phyloP scores from a whole-genome alignment of 768 basidiomycete genomes.

The Crepidotus variabilis region DNA sequence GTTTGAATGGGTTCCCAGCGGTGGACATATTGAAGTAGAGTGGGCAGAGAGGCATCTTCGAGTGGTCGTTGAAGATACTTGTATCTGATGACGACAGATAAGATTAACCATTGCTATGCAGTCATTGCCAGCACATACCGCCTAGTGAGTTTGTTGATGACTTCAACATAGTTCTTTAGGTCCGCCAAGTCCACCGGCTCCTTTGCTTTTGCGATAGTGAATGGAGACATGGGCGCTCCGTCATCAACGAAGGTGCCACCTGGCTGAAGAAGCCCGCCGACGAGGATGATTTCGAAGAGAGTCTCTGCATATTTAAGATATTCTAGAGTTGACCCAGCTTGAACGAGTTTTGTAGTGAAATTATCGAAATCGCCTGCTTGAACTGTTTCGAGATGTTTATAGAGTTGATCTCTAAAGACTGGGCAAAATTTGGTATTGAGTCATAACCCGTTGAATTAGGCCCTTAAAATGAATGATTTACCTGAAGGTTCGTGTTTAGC shows the following conservation, averaged over 20 bases:
- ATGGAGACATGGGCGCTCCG: constrained; percentile 79
- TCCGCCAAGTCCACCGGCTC: constrained; percentile 78
- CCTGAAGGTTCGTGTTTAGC: constrained; percentile 91
- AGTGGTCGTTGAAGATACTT: constrained; percentile 99
- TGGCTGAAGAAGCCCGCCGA: constrained; percentile 94
- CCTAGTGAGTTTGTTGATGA: constrained; percentile 93
- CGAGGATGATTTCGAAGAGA: constrained; percentile 93
- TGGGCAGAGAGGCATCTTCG: constrained; percentile 79
- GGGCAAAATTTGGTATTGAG: constrained; percentile 4
- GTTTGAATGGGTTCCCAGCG: constrained; percentile 76
- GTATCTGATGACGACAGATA: constrained; percentile 55
- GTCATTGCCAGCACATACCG: constrained; percentile 45
- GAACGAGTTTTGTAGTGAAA: constrained; percentile 78
- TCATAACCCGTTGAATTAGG: neutral
- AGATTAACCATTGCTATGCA: constrained; percentile 4
- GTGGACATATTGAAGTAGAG: constrained; percentile 83
- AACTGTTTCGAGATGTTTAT: constrained; percentile 85
- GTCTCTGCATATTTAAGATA: constrained; percentile 96
- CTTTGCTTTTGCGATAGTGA: constrained; percentile 81
- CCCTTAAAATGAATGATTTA: too few species aligned
- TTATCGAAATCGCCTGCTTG: constrained; percentile 78
- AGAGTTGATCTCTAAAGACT: constrained; percentile 94
- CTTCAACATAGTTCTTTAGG: constrained; percentile 91
- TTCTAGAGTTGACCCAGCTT: constrained; percentile 91
- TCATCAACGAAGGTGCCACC: constrained; percentile 91